Percentiles rank a stretch among this genome's conserved stretches.
These are phyloP conservation scores for Pulicaria dysenterica DNA, from an alignment of 129 eudicot genomes.

Conservation along the genomic window DNA sequence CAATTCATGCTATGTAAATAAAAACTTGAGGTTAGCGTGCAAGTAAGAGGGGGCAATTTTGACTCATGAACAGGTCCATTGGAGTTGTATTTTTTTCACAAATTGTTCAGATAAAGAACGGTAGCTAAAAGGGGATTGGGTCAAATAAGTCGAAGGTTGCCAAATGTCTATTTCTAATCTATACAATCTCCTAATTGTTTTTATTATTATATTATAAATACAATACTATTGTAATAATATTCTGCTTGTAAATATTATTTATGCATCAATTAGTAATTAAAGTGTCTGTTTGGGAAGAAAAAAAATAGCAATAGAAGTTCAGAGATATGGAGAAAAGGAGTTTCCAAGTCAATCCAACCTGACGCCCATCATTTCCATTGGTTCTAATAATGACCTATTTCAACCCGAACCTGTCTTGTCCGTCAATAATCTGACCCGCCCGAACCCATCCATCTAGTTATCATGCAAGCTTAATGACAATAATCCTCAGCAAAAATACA, in stretches of 20 bases:
- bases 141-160: background rate
- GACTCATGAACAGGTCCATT: background rate
- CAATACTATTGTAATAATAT: background rate
- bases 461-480: slow-evolving; percentile 2
- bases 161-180: background rate
- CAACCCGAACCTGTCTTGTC: background rate
- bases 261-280: background rate
- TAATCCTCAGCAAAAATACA: background rate
- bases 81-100: background rate
- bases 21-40: background rate
- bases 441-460: background rate
- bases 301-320: no score
- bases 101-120: background rate
- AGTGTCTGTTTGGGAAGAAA: background rate
- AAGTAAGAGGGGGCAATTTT: background rate
- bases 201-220: background rate
- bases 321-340: background rate
- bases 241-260: background rate
- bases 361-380: background rate
- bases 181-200: background rate
- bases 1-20: background rate
- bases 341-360: background rate
- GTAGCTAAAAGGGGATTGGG: background rate
- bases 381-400: background rate
- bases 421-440: background rate